Evolutionary conservation across 495 filamentous ascomycete genomes (phyloP).

Genomic region (Aspergillus panamensis): DNA sequence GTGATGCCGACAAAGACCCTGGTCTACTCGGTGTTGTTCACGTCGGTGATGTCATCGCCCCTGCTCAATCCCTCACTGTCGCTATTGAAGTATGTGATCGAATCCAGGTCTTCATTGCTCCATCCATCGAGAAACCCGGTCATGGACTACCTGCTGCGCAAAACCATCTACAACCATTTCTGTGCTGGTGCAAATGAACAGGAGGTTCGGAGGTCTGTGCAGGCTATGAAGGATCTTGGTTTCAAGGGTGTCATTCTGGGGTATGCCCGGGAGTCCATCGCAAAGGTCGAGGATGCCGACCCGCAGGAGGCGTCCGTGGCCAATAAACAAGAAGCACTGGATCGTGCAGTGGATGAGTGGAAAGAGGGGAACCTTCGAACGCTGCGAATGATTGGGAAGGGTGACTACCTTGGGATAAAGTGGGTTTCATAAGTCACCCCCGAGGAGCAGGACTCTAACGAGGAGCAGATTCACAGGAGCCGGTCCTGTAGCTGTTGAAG

Average conservation of each 20-base stretch:
- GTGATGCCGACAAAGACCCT: slow-evolving; percentile 65
- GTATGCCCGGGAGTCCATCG: slow-evolving; percentile 71
- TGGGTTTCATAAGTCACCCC: slow-evolving; percentile 16
- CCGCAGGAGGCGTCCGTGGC: slow-evolving; percentile 1
- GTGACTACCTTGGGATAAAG: slow-evolving; percentile 78
- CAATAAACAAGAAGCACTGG: slow-evolving; percentile 35
- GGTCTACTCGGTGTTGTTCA: slow-evolving; percentile 69
- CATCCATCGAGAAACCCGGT: slow-evolving; percentile 56
- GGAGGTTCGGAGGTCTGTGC: slow-evolving; percentile 59
- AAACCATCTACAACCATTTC: slow-evolving; percentile 82
- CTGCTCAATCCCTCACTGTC: slow-evolving; percentile 61
- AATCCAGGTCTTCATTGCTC: slow-evolving; percentile 54
- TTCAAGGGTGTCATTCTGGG: slow-evolving; percentile 74
- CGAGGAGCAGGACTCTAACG: not conserved
- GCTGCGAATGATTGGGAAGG: slow-evolving; percentile 56
- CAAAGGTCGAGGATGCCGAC: slow-evolving; percentile 45
- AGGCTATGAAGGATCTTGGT: slow-evolving; percentile 59
- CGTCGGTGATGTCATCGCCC: slow-evolving; percentile 69
- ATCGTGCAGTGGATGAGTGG: slow-evolving; percentile 50
- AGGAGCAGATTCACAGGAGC: slow-evolving; percentile 64
- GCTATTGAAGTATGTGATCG: slow-evolving; percentile 59
- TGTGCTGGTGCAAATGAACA: slow-evolving; percentile 67
- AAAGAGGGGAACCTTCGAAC: slow-evolving; percentile 65
- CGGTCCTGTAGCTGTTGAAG: slow-evolving; percentile 61
- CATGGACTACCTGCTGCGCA: slow-evolving; percentile 58